Conservation (phyloP, 306 rosid genomes). For the Trifolium dubium region DNA sequence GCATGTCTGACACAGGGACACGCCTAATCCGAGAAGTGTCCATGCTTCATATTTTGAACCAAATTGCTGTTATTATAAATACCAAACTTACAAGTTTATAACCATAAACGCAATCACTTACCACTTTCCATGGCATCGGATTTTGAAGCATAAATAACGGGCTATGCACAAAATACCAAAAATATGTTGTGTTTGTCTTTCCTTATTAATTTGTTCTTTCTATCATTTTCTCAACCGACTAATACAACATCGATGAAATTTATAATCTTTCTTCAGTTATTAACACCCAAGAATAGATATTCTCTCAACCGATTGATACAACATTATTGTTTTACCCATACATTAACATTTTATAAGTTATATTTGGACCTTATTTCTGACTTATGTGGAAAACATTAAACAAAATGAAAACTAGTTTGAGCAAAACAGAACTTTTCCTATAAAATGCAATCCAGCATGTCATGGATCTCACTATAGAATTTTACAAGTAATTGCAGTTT, state of each 20-base stretch:
- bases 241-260: constrained; percentile 1
- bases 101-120: neutral
- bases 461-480: constrained; percentile 3
- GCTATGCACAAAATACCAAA: neutral
- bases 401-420: neutral
- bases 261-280: neutral
- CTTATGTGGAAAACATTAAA: neutral
- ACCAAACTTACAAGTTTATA: neutral
- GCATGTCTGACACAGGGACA: no score
- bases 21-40: no score
- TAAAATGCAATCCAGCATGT: constrained; percentile 25
- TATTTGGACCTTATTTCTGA: neutral
- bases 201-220: constrained; percentile 29
- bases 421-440: constrained; percentile 4
- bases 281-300: neutral
- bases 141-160: neutral
- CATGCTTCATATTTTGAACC: neutral
- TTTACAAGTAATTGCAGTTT: constrained; percentile 36
- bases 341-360: neutral
- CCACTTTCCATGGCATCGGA: constrained; percentile 3
- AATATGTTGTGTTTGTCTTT: neutral
- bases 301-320: neutral
- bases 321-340: no score
- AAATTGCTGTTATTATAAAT: neutral
- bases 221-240: neutral